Conservation (phyloP, 2,329 filamentous ascomycete genomes). For the Bretziella fagacearum region DNA sequence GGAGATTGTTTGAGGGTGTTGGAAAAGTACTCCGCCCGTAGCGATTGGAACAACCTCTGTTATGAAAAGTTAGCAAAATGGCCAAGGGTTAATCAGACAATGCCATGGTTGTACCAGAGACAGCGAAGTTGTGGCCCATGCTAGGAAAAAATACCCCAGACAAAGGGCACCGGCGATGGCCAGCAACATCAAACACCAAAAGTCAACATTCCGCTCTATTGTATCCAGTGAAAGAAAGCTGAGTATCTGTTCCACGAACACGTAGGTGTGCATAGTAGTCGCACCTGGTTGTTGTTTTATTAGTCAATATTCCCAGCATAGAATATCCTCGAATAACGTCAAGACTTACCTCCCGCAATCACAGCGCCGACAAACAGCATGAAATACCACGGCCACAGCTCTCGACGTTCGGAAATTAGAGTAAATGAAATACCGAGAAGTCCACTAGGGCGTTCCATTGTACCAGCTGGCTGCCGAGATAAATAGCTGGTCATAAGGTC, state of each 20-base stretch:
- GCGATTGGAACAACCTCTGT: conserved; percentile 16
- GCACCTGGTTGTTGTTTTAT: conserved; percentile 5
- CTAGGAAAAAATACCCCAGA: conserved; percentile 18
- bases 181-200: conserved; percentile 22
- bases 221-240: conserved; percentile 10
- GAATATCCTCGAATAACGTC: not conserved
- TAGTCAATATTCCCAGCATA: too few species aligned
- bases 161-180: conserved; percentile 20
- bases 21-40: conserved; percentile 20
- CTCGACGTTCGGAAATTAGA: conserved; percentile 11
- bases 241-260: conserved; percentile 15
- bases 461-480: not conserved
- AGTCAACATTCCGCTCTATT: conserved; percentile 14
- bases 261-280: conserved; percentile 14
- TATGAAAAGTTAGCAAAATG: not conserved
- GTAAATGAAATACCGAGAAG: conserved; percentile 11
- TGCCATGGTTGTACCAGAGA: conserved; percentile 15
- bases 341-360: conserved; percentile 14
- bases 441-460: not conserved
- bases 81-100: too few species aligned
- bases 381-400: conserved; percentile 14
- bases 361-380: conserved; percentile 12
- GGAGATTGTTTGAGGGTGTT: conserved; percentile 20
- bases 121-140: conserved; percentile 18
- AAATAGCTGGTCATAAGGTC: conserved; percentile 10